Percentiles rank a stretch among this genome's conserved stretches.
These are phyloP conservation scores for Sarcomyxa edulis DNA, from an alignment of 768 basidiomycete genomes.

Conservation along the genomic window DNA sequence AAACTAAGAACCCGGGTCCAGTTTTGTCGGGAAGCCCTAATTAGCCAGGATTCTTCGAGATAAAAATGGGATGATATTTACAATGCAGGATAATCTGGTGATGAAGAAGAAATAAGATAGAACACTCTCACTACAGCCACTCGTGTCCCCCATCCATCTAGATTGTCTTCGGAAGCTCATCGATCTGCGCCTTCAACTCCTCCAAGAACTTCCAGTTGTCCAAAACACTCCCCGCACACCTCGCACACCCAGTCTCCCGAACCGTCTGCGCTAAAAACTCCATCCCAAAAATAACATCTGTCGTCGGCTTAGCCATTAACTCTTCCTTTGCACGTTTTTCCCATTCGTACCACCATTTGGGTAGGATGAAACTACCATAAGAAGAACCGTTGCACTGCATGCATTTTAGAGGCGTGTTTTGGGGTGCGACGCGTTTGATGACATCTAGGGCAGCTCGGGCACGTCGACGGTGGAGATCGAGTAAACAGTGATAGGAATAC, in stretches of 20 bases:
- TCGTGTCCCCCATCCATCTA: too few species aligned
- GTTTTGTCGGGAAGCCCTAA: too few species aligned
- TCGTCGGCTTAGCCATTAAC: conserved; percentile 47
- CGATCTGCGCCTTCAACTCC: conserved; percentile 51
- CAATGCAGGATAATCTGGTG: too few species aligned
- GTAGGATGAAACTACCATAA: conserved; percentile 38
- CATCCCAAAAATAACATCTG: conserved; percentile 55
- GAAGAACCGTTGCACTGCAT: conserved; percentile 59
- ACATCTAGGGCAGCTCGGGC: conserved; percentile 41
- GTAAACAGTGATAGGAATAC: conserved; percentile 61
- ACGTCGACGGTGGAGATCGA: conserved; percentile 54
- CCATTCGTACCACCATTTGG: conserved; percentile 69
- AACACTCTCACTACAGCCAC: too few species aligned
- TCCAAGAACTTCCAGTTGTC: conserved; percentile 54
- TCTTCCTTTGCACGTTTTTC: conserved; percentile 53
- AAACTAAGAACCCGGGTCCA: too few species aligned
- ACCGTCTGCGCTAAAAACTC: conserved; percentile 52
- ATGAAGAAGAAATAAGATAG: too few species aligned
- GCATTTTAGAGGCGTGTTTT: conserved; percentile 57
- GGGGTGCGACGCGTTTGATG: conserved; percentile 37
- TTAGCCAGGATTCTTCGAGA: too few species aligned
- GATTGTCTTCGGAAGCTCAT: conserved; percentile 35
- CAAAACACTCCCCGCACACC: conserved; percentile 65
- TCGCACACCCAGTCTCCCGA: conserved; percentile 45
- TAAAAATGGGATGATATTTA: too few species aligned